These are phyloP conservation scores for Catunica adiposa DNA, from an alignment of 2,329 filamentous ascomycete genomes.

Conservation along the genomic window DNA sequence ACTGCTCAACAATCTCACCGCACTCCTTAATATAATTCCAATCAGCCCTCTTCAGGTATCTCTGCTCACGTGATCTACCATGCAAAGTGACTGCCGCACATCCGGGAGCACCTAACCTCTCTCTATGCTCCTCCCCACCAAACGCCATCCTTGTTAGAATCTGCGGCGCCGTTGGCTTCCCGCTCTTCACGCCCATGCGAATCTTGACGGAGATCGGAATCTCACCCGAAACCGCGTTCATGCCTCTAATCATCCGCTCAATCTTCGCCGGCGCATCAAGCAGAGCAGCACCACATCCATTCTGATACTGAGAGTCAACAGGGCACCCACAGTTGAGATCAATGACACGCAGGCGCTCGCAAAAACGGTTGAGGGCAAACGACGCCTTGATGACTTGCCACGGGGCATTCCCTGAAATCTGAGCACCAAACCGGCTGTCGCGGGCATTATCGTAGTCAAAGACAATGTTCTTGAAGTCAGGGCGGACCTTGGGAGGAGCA, in stretches of 20 bases:
- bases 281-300: slow-evolving; percentile 77
- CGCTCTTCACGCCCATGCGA: slow-evolving; percentile 73
- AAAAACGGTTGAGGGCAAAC: slow-evolving; percentile 58
- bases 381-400: slow-evolving; percentile 82
- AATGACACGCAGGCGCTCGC: slow-evolving; percentile 74
- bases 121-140: slow-evolving; percentile 55
- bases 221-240: slow-evolving; percentile 84
- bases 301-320: slow-evolving; percentile 81
- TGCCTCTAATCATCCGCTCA: slow-evolving; percentile 86
- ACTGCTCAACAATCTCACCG: slow-evolving; percentile 62
- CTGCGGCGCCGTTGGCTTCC: slow-evolving; percentile 61
- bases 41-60: slow-evolving; percentile 83
- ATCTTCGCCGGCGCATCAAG: slow-evolving; percentile 79
- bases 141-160: slow-evolving; percentile 70
- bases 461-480: slow-evolving; percentile 29
- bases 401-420: slow-evolving; percentile 83
- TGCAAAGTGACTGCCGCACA: slow-evolving; percentile 93
- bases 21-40: slow-evolving; percentile 91
- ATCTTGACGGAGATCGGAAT: slow-evolving; percentile 92
- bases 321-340: slow-evolving; percentile 96
- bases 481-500: slow-evolving; percentile 49
- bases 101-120: slow-evolving; percentile 57
- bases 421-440: slow-evolving; percentile 78
- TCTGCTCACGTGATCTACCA: slow-evolving; percentile 81
- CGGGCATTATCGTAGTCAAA: slow-evolving; percentile 68